phyloP scores from a whole-genome alignment of 75 land plant genomes.

The Selaginella tamariscina region DNA sequence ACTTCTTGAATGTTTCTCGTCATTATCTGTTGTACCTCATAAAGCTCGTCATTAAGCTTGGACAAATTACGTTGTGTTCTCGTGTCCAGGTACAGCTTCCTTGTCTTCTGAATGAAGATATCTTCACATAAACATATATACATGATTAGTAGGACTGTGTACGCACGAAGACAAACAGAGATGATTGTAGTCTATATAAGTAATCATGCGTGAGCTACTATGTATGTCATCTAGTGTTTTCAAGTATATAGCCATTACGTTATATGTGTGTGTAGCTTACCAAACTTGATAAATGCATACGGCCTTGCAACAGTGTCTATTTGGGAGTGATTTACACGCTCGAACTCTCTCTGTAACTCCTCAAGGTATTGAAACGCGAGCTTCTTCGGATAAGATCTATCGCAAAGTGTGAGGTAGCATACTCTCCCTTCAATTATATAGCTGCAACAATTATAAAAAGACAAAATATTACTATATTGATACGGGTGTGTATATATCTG shows the following conservation, averaged over 20 bases:
- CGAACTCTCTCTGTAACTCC: conserved; percentile 90
- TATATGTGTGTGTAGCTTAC: too few relatives aligned
- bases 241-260: too few relatives aligned
- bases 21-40: conserved; percentile 96
- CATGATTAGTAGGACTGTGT: too few relatives aligned
- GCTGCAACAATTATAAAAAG: conserved; percentile 22
- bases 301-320: conserved; percentile 97
- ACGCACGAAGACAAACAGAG: too few relatives aligned
- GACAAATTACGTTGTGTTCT: conserved; percentile 79
- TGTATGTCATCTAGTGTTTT: too few relatives aligned
- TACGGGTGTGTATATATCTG: too few relatives aligned
- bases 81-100: conserved; percentile 87
- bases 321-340: conserved; percentile 62
- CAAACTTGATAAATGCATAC: conserved; percentile 94
- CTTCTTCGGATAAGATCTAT: conserved; percentile 91
- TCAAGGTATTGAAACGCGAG: conserved; percentile 93
- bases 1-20: conserved; percentile 96
- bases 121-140: conserved; percentile 32
- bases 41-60: conserved; percentile 90
- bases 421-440: conserved; percentile 91
- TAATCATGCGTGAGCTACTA: too few relatives aligned
- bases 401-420: conserved; percentile 95
- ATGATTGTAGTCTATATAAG: too few relatives aligned
- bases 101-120: conserved; percentile 89
- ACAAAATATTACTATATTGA: too few relatives aligned